These are phyloP conservation scores for Sungouiella blattae DNA, from an alignment of 805 yeast genomes.

Conservation along the genomic window DNA sequence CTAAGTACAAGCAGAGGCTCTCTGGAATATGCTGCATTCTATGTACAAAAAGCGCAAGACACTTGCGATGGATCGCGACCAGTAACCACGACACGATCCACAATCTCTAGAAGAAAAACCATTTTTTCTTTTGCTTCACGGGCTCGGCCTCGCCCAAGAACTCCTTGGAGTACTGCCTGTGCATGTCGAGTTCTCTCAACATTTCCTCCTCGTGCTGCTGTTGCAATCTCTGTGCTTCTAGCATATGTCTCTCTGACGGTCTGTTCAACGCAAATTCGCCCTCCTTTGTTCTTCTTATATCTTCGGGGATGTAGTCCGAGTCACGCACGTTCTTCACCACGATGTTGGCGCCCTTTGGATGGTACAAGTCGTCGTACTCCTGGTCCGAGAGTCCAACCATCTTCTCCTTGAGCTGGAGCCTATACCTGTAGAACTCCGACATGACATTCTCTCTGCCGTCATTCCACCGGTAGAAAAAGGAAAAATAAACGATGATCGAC, in stretches of 20 bases:
- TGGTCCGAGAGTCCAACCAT: conserved; percentile 54
- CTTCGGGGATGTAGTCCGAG: conserved; percentile 40
- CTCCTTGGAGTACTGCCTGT: conserved; percentile 17
- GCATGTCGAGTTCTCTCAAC: conserved; percentile 32
- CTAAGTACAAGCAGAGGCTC: neutral
- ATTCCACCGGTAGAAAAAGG: conserved; percentile 81
- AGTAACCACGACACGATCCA: neutral
- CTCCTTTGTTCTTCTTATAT: conserved; percentile 42
- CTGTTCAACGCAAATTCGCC: conserved; percentile 53
- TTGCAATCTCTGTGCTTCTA: conserved; percentile 67
- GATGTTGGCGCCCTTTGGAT: conserved; percentile 38
- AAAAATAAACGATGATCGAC: conserved; percentile 52
- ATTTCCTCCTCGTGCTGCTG: conserved; percentile 62
- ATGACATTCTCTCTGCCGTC: conserved; percentile 77
- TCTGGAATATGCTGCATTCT: neutral
- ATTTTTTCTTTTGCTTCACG: conserved; percentile 6
- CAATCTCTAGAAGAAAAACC: conserved; percentile 9
- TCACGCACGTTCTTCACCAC: conserved; percentile 43
- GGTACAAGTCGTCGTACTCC: conserved; percentile 61
- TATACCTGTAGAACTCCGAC: conserved; percentile 60
- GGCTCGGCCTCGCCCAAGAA: conserved; percentile 6
- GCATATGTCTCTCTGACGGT: conserved; percentile 67
- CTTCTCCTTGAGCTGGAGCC: conserved; percentile 53
- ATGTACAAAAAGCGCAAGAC: neutral
- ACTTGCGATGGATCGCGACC: neutral